phyloP scores from a whole-genome alignment of 768 basidiomycete species.

The Psilocybe azurescens region DNA sequence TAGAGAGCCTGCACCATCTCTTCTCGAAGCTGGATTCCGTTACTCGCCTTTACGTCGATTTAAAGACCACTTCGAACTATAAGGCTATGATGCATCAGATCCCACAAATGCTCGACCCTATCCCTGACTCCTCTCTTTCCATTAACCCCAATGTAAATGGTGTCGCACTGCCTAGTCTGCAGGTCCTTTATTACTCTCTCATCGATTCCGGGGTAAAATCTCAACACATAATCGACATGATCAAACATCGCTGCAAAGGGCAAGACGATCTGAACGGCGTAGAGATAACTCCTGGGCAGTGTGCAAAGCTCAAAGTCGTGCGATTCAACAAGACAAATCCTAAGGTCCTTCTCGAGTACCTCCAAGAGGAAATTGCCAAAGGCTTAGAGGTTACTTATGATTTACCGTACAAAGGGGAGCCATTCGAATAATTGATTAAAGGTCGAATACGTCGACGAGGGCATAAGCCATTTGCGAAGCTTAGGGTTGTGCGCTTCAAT shows the following conservation, averaged over 20 bases:
- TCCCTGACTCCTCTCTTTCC: neutral
- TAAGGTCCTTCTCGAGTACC: neutral
- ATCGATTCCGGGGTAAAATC: conserved; percentile 8
- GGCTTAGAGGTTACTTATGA: conserved; percentile 14
- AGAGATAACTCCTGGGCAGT: neutral
- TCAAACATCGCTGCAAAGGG: conserved; percentile 5
- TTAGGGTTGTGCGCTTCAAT: too few species aligned
- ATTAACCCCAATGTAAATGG: neutral
- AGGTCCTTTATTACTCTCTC: conserved; percentile 8
- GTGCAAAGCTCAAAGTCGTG: conserved; percentile 2
- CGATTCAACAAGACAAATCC: conserved; percentile 12
- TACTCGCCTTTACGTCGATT: conserved; percentile 7
- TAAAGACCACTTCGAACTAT: conserved; percentile 1
- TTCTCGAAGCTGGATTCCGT: neutral
- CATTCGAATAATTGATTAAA: conserved; percentile 6
- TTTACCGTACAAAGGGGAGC: conserved; percentile 13
- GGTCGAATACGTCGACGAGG: too few species aligned
- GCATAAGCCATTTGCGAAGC: too few species aligned
- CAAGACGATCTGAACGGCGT: neutral
- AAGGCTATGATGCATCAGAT: conserved; percentile 7
- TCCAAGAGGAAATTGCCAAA: conserved; percentile 7
- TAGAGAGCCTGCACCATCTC: neutral
- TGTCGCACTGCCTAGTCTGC: conserved; percentile 9
- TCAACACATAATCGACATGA: conserved; percentile 8
- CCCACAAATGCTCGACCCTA: conserved; percentile 8